Evolutionary conservation across 2,329 filamentous ascomycete genomes (phyloP).

Genomic region (Curvularia sp.): DNA sequence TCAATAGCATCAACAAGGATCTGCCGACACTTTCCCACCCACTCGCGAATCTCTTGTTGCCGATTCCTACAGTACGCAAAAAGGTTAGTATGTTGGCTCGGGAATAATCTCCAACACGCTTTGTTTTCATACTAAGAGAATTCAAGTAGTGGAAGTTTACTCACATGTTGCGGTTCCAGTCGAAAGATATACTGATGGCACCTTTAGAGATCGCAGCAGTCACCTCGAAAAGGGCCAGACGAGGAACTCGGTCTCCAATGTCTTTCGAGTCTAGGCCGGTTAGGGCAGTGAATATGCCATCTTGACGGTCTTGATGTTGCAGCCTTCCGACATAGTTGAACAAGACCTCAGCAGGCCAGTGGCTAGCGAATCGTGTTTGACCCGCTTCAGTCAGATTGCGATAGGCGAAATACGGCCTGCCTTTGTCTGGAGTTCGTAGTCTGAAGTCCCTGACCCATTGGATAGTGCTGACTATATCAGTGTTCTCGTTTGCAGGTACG

Average conservation of each 20-base stretch:
- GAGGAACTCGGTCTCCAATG: constrained; percentile 37
- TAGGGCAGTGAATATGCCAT: constrained; percentile 36
- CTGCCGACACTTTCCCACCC: constrained; percentile 39
- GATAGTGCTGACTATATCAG: constrained; percentile 43
- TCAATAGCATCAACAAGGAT: constrained; percentile 43
- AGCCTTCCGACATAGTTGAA: constrained; percentile 47
- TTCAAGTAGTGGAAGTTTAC: neutral
- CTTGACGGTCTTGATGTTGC: constrained; percentile 43
- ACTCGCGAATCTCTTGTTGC: constrained; percentile 38
- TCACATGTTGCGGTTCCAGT: constrained; percentile 42
- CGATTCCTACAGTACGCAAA: constrained; percentile 17
- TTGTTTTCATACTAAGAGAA: too few species aligned
- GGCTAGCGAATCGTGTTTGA: constrained; percentile 34
- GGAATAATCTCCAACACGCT: rapidly evolving
- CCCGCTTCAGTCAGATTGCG: constrained; percentile 37
- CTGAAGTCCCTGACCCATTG: constrained; percentile 46
- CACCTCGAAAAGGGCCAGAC: constrained; percentile 44
- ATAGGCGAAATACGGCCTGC: constrained; percentile 44
- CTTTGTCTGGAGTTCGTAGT: constrained; percentile 42
- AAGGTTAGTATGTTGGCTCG: neutral
- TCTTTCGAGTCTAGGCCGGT: constrained; percentile 33
- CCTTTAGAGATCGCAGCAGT: constrained; percentile 42
- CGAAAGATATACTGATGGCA: constrained; percentile 42
- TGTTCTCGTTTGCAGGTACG: constrained; percentile 32
- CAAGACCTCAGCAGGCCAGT: constrained; percentile 45